phyloP scores from a whole-genome alignment of 2,329 filamentous ascomycete genomes.

The Didymella sp. region DNA sequence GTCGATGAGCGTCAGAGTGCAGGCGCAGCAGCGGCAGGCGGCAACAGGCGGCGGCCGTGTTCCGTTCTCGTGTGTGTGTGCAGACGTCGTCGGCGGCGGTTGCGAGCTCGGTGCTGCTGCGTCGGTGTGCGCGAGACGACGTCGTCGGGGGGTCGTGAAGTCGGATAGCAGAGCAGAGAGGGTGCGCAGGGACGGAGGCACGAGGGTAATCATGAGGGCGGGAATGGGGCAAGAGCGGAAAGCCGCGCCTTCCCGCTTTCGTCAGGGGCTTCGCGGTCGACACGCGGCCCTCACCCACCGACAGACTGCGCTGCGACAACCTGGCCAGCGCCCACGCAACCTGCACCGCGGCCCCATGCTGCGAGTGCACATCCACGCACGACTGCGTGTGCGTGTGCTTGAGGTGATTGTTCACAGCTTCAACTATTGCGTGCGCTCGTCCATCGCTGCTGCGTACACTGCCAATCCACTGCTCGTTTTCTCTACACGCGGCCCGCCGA shows the following conservation, averaged over 20 bases:
- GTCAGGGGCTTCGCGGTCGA: conserved; percentile 22
- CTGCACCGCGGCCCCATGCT: conserved; percentile 10
- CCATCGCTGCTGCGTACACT: neutral
- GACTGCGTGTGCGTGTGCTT: neutral
- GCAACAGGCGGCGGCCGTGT: neutral
- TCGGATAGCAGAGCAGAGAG: conserved; percentile 15
- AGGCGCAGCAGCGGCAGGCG: conserved; percentile 19
- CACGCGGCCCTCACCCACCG: conserved; percentile 18
- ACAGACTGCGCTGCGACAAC: conserved; percentile 11
- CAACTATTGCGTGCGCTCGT: neutral
- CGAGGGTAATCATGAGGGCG: conserved; percentile 23
- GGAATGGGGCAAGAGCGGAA: conserved; percentile 24
- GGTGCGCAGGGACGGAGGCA: conserved; percentile 17
- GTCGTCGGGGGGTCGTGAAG: conserved; percentile 7
- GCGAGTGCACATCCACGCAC: conserved; percentile 1
- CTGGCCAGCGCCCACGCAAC: neutral
- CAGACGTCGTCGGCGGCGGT: conserved; percentile 10
- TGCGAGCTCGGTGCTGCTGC: conserved; percentile 19
- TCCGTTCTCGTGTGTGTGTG: no score
- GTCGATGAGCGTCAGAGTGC: conserved; percentile 18
- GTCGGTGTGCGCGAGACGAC: conserved; percentile 20
- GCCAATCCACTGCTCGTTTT: neutral
- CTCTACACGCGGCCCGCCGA: conserved; percentile 15
- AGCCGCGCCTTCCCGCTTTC: conserved; percentile 19
- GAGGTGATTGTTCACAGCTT: neutral